Base-by-base conservation (phyloP, 2,329 filamentous ascomycete species). In the Penicillium sp. region DNA sequence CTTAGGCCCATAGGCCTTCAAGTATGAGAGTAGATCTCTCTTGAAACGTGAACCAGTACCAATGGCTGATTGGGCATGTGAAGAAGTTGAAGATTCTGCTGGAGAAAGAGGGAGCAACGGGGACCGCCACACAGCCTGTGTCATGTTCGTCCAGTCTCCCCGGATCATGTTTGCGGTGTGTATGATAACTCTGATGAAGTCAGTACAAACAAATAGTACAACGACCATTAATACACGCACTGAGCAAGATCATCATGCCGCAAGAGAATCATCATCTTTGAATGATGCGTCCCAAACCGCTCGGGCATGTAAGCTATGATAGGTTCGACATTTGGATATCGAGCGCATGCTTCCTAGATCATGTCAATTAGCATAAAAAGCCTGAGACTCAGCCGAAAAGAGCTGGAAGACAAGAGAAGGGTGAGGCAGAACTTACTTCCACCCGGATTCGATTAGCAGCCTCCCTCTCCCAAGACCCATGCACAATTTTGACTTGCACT, bases 141-240 rank as follows among this genome's bases (percentile, higher is more conserved):
- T 88, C 88, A 95, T 89, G 61, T 94, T 94, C 1, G 79, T 81
- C 91, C 91, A 96, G 69, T 96, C 91, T 50, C 86, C 85, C 4
- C 80, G 66, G n/a, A 95, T 93, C 87, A 95, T 90, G 62, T 96
- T 96, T 16, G 91, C 90, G 0, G 91, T 96, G 62, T 95, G 89
- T 28, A 96, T 91, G 51, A 95, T 73, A 6, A 96, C 76, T 43
- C 75, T 77, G 21, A 16, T 6, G 15, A 15, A 6, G 42, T 59
- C 31, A 65, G 50, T 21, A 16, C 31, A 21, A 7, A n/a, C 9
- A 7, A 16, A 9, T 2, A 2, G 2, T 7, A 18, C 18, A 21
- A 2, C 18, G 3, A 21, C 24, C 5, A 21, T n/a, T 18, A 18
- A 29, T 6, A 18, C 31, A 34, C 74, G 53, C 66, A 77, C 71